Evolutionary conservation across 441 rosid genomes (phyloP), one percentile per base, ranked within the genome.

Genomic region (Populus hybrid): DNA sequence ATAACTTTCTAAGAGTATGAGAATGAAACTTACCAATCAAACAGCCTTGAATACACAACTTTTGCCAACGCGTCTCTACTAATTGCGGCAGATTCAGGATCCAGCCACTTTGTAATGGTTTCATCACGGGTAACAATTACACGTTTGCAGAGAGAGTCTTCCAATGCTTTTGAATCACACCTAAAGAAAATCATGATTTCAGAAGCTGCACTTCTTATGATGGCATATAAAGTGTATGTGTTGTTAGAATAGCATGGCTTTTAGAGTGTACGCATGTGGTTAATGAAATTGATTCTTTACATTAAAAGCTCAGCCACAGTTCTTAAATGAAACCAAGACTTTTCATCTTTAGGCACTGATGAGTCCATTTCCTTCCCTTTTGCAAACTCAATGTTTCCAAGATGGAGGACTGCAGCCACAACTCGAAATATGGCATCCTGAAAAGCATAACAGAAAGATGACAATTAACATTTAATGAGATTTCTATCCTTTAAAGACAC

Each of bases 51-150:
- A 87, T 95, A 95, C 80, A 95, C 91, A 86, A 84, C 88, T 88
- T 92, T 95, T 74, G 99, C 98, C 89, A 95, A 86, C 71, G 98
- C 97, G 81, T 95, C 99, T 89, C 99, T 89, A 77, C 95, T 93
- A 73, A 86, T 83, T 74, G 81, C 95, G 38, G 99, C 99, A 86
- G 96, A 86, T 77, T 87, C 93, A 53, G 98, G 98, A 86, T 95
- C 98, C 83, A 95, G 88, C 86, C 93, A 91, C 87, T 95, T 95
- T 71, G 99, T 91, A 81, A 95, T 95, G 78, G 95, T 94, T 86
- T 95, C 99, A 87, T 92, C 99, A 40, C 97, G 97, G 73, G 99
- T 95, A 79, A 92, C 98, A 83, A 95, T 95, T 73, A 92, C 94
- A 75, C 97, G 99, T 80, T 95, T 88, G 87, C 99, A 95, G 24